phyloP scores from a whole-genome alignment of 139 green algal genomes.

The Picochlorum sp. region DNA sequence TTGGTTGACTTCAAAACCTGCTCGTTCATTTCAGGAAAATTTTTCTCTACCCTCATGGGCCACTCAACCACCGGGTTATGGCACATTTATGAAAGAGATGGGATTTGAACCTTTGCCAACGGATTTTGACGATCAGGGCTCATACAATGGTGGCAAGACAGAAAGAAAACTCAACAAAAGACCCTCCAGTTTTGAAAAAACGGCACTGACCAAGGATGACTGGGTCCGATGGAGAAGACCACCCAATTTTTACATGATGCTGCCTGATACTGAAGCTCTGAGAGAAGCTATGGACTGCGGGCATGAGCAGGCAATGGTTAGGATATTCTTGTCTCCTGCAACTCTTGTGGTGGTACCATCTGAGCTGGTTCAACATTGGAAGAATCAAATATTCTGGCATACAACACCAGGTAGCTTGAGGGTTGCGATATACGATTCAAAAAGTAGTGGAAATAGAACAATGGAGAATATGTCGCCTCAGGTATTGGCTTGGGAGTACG shows the following conservation, averaged over 20 bases:
- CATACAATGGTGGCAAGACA: no score
- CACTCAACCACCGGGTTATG: background rate
- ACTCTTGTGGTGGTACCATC: slow-evolving; percentile 86
- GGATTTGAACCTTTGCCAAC: background rate
- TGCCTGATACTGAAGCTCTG: slow-evolving; percentile 34
- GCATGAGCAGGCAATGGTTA: background rate
- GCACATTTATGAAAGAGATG: background rate
- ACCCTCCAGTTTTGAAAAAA: background rate
- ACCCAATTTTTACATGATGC: slow-evolving; percentile 10
- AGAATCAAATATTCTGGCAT: slow-evolving; percentile 54
- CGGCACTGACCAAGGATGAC: background rate
- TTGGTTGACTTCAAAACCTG: no score
- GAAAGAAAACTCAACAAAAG: background rate
- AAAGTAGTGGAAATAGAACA: slow-evolving; percentile 1
- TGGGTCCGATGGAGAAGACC: background rate
- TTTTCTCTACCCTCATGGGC: background rate
- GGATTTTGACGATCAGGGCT: no score
- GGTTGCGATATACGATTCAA: background rate
- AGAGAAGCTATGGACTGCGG: slow-evolving; percentile 20
- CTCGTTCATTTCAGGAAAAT: background rate
- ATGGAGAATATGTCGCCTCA: slow-evolving; percentile 2
- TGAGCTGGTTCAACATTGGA: slow-evolving; percentile 81
- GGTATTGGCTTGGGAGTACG: slow-evolving; percentile 71
- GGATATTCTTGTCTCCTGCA: slow-evolving; percentile 69
- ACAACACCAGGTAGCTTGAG: background rate